Base-by-base conservation (phyloP, 2,329 filamentous ascomycete genomes). In the Colletotrichum ledebouriae region DNA sequence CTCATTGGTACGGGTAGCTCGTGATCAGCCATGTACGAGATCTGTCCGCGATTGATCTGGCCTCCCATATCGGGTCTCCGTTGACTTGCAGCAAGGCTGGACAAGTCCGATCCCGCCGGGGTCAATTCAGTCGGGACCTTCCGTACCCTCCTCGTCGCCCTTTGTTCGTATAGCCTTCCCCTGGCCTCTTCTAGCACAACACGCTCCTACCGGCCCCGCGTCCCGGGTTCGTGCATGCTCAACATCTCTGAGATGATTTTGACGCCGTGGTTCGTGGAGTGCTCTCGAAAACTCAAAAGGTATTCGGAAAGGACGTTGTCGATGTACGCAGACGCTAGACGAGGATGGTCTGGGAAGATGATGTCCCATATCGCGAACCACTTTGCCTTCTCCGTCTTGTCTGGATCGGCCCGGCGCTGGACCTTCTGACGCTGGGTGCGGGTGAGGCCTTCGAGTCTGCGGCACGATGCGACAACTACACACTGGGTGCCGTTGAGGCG, bases 321-420 rank as follows among this genome's bases (percentile, higher is more conserved):
- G 22, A 73, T 70, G 25, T 75, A 76, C 0, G 73, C 69, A 13
- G 74, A 74, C 4, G 58, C 64, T 15, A 74, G 74, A 1, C 61
- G 73, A 10, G 69, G 69, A 6, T 62, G 60, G 3, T 67, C 66
- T 2, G 67, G 64, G 47, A 77, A 76, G 0, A 77, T 34, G 9
- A 72, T 72, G 6, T 75, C 72, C 70, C 73, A 77, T 3, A 77
- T 73, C 13, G 68, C 67, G 59, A 75, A 76, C 75, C 76, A 77
- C 41, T 76, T 71, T 37, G 74, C 67, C 11, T 71, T 63, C 49
- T 76, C 73, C 1, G 64, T 72, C 5, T 72, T 63, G 22, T 61
- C 65, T 2, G 72, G 71, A 13, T 68, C 49, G 6, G 37, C 72
- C 65, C 20, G 72, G 41, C 56, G 69, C 0, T 66, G 66, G 15